Percentiles rank a stretch among this genome's conserved stretches.
These are phyloP conservation scores for Mollisiaceae sp. DNA, from an alignment of 2,329 filamentous ascomycete species.

Conservation along the genomic window DNA sequence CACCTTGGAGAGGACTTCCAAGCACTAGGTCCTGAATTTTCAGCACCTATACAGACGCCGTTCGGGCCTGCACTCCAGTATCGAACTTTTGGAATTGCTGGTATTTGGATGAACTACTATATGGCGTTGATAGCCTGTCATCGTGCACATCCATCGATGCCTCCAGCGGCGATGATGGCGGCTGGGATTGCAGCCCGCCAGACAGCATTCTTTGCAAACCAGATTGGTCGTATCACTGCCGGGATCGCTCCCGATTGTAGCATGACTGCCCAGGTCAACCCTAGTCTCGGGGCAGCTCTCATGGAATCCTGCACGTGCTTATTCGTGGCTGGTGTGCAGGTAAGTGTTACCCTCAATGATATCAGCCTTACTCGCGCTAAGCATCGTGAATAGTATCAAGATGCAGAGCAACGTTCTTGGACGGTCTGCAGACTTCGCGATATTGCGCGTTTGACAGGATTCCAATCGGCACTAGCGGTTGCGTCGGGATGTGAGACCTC, in stretches of 20 bases:
- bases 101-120: slow-evolving; percentile 87
- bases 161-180: slow-evolving; percentile 83
- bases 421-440: slow-evolving; percentile 75
- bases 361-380: background rate
- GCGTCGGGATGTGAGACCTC: slow-evolving; percentile 82
- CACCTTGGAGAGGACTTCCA: slow-evolving; percentile 78
- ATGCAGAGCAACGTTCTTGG: slow-evolving; percentile 76
- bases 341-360: slow-evolving; percentile 42
- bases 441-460: slow-evolving; percentile 81
- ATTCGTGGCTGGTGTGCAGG: slow-evolving; percentile 84
- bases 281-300: slow-evolving; percentile 77
- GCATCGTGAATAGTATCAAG: slow-evolving; percentile 62
- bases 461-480: slow-evolving; percentile 82
- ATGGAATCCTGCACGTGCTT: slow-evolving; percentile 82
- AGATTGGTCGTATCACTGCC: slow-evolving; percentile 80
- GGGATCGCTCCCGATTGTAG: slow-evolving; percentile 61
- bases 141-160: slow-evolving; percentile 86
- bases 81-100: slow-evolving; percentile 83
- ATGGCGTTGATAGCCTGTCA: slow-evolving; percentile 84
- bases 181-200: slow-evolving; percentile 76
- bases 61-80: slow-evolving; percentile 86
- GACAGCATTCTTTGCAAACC: slow-evolving; percentile 72
- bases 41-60: slow-evolving; percentile 67
- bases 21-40: slow-evolving; percentile 72
- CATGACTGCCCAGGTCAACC: slow-evolving; percentile 65